phyloP scores from a whole-genome alignment of 257 asterid species.

The Thymus quinquecostatus region DNA sequence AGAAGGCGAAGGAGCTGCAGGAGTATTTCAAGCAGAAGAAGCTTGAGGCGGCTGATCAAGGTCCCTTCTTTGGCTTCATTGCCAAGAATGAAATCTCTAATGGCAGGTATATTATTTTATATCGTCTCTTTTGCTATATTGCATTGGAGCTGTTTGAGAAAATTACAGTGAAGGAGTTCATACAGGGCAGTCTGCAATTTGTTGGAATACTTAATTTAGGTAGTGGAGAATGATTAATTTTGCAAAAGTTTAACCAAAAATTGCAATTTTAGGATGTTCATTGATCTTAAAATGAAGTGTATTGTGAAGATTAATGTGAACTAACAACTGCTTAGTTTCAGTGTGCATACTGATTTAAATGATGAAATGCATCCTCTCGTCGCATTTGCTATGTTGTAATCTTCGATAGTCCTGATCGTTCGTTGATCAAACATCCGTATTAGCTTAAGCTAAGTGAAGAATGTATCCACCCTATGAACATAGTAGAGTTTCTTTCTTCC shows the following conservation, averaged over 20 bases:
- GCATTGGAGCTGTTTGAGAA: background rate
- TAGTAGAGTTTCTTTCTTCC: background rate
- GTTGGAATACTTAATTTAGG: background rate
- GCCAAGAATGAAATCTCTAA: slow-evolving; percentile 88
- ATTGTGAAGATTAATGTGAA: background rate
- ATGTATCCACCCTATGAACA: background rate
- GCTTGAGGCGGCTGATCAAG: slow-evolving; percentile 79
- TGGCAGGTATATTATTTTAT: slow-evolving; percentile 62
- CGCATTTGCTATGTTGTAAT: too few species aligned
- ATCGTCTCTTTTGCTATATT: background rate
- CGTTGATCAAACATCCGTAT: too few species aligned
- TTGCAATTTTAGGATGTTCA: background rate
- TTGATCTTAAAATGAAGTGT: background rate
- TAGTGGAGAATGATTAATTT: background rate
- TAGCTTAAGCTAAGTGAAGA: background rate
- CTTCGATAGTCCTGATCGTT: too few species aligned
- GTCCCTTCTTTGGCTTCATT: slow-evolving; percentile 93
- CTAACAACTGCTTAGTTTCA: background rate
- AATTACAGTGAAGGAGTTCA: slow-evolving; percentile 25
- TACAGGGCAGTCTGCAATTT: too few species aligned
- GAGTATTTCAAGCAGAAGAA: slow-evolving; percentile 94
- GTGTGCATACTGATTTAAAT: background rate
- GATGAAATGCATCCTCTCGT: too few species aligned
- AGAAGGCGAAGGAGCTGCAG: slow-evolving; percentile 92
- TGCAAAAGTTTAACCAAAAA: background rate